Percentiles rank a stretch among this genome's conserved stretches.
Conservation (phyloP, 768 basidiomycete genomes). For the Tylopilus felleus region DNA sequence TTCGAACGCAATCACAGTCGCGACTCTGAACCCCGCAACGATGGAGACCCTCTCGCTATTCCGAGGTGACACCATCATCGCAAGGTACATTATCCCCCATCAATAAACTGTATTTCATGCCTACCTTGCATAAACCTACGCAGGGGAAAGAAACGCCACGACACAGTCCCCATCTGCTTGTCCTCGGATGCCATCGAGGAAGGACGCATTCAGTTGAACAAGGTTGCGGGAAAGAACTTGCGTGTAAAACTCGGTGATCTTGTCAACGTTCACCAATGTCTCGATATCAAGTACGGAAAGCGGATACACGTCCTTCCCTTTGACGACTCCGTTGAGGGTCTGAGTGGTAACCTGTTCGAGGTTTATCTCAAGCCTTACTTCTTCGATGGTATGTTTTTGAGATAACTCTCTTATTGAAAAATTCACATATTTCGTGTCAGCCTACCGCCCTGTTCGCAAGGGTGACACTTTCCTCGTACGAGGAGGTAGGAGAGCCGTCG, state of each 20-base stretch:
- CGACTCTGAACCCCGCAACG: conserved; percentile 91
- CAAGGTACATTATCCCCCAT: conserved; percentile 54
- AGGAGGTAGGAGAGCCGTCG: conserved; percentile 96
- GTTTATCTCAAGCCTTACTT: conserved; percentile 99
- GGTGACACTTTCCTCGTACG: conserved; percentile 99
- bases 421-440: conserved; percentile 32
- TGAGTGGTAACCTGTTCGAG: conserved; percentile 98
- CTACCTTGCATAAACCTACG: conserved; percentile 5
- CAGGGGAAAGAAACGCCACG: conserved; percentile 96
- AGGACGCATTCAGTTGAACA: conserved; percentile 98
- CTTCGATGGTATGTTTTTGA: conserved; percentile 68
- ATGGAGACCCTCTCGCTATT: conserved; percentile 94
- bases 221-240: conserved; percentile 98
- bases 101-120: not conserved
- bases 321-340: conserved; percentile 96
- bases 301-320: conserved; percentile 96
- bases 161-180: conserved; percentile 96
- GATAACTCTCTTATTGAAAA: not conserved
- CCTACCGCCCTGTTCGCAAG: conserved; percentile 94
- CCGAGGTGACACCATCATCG: conserved; percentile 94
- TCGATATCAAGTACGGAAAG: conserved; percentile 99
- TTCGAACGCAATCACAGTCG: conserved; percentile 49
- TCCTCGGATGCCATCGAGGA: conserved; percentile 97
- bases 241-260: conserved; percentile 97
- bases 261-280: conserved; percentile 92